Base-by-base conservation (phyloP, 352 stramenopile genomes). In the Hyaloperonospora brassicae region DNA sequence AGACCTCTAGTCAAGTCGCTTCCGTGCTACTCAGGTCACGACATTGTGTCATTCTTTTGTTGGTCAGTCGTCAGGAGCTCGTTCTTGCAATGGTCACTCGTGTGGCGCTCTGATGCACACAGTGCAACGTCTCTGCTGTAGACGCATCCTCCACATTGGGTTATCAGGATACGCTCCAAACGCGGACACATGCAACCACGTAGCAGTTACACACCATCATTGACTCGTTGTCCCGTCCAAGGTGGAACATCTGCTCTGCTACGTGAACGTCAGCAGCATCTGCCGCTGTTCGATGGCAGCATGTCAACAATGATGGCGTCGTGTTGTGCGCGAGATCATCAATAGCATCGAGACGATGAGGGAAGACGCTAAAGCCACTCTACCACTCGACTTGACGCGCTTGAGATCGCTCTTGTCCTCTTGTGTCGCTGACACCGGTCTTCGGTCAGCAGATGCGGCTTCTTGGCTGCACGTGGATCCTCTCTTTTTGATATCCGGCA, bases 201-300 rank as follows among this genome's bases (percentile, higher is more conserved):
- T 22, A 42, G 11, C 14, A 42, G 2, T 14, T 49, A 10, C n/a
- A n/a, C n/a, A n/a, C n/a, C n/a, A n/a, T n/a, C n/a, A n/a, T n/a
- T n/a, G n/a, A n/a, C n/a, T n/a, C n/a, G n/a, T n/a, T n/a, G n/a
- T n/a, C n/a, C n/a, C n/a, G 44, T 50, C 44, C 59, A 69, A 57
- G 71, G 73, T n/a, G 72, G 65, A 48, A 91, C 87, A 58, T 79
- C n/a, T 77, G 52, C 89, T 76, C 64, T 89, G 79, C 62, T 90
- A 72, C 82, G 90, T 92, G 62, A 88, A 92, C 34, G 60, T 61
- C 44, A 89, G 40, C 36, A 92, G 49, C 53, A 92, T 84, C 53
- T 92, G 79, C 25, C 79, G 65, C 61, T 92, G 52, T 86, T 84
- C 8, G 79, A 77, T 5, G 77, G 76, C 24, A 92, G 66, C 70